Conservation (phyloP, 1,284 basidiomycete species). For the Gomphus sp. region DNA sequence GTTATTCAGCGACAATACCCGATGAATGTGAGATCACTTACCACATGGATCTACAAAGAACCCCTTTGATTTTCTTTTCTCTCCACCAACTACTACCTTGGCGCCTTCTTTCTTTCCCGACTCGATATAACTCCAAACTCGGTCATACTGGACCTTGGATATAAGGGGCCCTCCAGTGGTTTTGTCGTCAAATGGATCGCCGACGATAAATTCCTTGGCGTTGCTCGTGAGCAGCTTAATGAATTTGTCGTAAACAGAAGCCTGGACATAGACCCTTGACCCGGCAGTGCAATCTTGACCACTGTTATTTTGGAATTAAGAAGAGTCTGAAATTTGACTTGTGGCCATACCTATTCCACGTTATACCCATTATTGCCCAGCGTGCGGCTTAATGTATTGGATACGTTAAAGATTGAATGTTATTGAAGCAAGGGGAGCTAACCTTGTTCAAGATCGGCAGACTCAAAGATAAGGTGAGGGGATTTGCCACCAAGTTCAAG, state of each 20-base stretch:
- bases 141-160: constrained; percentile 80
- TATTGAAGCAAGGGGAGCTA: constrained; percentile 13
- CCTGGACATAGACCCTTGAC: constrained; percentile 78
- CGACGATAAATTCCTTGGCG: constrained; percentile 63
- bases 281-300: constrained; percentile 88
- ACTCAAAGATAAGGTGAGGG: constrained; percentile 81
- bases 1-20: background rate
- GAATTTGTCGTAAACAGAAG: constrained; percentile 80
- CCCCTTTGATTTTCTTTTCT: constrained; percentile 58
- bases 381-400: constrained; percentile 51
- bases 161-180: constrained; percentile 77
- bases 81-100: constrained; percentile 69
- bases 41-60: constrained; percentile 73
- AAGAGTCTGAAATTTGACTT: background rate
- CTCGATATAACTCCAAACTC: constrained; percentile 85
- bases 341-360: constrained; percentile 43
- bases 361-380: constrained; percentile 77
- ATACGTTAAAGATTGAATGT: background rate
- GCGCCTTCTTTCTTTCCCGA: constrained; percentile 82
- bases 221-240: constrained; percentile 56
- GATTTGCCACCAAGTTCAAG: constrained; percentile 95
- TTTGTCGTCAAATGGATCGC: constrained; percentile 72
- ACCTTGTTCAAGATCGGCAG: constrained; percentile 79
- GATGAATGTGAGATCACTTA: constrained; percentile 25
- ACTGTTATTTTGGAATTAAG: constrained; percentile 20